Conservation (phyloP, 345 rosid genomes). For the Acer saccharum region DNA sequence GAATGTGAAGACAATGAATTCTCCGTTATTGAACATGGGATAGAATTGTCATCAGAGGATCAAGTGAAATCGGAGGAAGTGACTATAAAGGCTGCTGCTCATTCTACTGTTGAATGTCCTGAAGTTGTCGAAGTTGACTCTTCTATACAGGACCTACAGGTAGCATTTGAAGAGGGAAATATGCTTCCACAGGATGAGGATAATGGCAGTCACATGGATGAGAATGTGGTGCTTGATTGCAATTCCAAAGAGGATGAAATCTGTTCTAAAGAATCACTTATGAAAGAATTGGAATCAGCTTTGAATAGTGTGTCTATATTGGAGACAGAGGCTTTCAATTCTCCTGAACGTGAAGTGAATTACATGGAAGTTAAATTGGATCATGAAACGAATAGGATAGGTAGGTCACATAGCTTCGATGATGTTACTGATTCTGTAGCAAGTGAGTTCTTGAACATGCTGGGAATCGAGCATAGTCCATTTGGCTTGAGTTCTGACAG, state of each 20-base stretch:
- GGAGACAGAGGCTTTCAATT: constrained; percentile 54
- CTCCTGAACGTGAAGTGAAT: constrained; percentile 55
- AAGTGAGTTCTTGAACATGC: constrained; percentile 79
- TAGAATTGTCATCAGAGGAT: constrained; percentile 39
- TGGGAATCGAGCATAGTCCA: constrained; percentile 79
- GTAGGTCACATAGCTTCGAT: constrained; percentile 48
- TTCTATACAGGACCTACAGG: constrained; percentile 14
- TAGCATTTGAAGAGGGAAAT: constrained; percentile 38
- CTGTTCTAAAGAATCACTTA: constrained; percentile 61
- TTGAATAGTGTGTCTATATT: constrained; percentile 56
- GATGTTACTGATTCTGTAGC: constrained; percentile 68
- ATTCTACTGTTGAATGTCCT: constrained; percentile 30
- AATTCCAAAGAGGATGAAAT: constrained; percentile 33
- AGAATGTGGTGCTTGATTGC: constrained; percentile 29
- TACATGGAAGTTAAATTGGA: constrained; percentile 30
- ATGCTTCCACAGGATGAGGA: constrained; percentile 29
- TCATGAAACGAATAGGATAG: constrained; percentile 35
- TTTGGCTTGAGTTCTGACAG: constrained; percentile 67
- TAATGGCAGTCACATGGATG: constrained; percentile 22
- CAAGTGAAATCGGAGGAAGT: constrained; percentile 31
- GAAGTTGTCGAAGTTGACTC: constrained; percentile 35
- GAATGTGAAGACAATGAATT: constrained; percentile 45
- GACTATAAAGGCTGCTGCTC: constrained; percentile 21
- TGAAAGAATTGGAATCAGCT: constrained; percentile 82
- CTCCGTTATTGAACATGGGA: constrained; percentile 40